These are phyloP conservation scores for Apiotrichum sp. DNA, from an alignment of 1,284 basidiomycete genomes.

Conservation along the genomic window DNA sequence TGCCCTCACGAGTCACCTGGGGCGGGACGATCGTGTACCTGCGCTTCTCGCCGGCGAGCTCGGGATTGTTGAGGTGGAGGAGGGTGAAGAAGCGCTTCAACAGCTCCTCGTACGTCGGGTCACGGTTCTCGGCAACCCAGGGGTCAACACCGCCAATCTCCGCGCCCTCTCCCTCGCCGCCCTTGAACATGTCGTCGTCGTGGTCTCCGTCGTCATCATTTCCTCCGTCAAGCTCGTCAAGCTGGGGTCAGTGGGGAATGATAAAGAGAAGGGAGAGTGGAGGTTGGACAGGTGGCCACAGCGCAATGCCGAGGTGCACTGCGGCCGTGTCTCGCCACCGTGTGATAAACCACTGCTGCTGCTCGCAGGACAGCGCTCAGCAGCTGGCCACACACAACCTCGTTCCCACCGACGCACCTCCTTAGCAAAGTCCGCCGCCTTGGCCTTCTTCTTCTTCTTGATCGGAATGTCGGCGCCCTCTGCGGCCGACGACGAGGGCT, in stretches of 20 bases:
- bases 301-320: background rate
- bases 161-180: slow-evolving; percentile 53
- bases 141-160: slow-evolving; percentile 49
- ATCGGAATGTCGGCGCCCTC: slow-evolving; percentile 48
- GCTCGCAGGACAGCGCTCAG: too few relatives aligned
- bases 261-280: background rate
- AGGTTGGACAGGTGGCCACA: background rate
- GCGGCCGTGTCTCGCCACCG: background rate
- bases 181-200: slow-evolving; percentile 72
- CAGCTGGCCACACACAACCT: background rate
- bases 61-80: slow-evolving; percentile 89
- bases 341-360: too few relatives aligned
- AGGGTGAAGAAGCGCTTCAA: slow-evolving; percentile 87
- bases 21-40: slow-evolving; percentile 98
- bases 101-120: slow-evolving; percentile 90
- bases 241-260: slow-evolving; percentile 14
- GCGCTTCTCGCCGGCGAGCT: slow-evolving; percentile 80
- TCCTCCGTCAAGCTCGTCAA: slow-evolving; percentile 45
- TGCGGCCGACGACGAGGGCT: slow-evolving; percentile 11
- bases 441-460: slow-evolving; percentile 52
- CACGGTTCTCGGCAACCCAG: slow-evolving; percentile 87
- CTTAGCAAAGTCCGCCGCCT: slow-evolving; percentile 62
- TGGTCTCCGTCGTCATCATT: slow-evolving; percentile 66
- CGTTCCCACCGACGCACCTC: slow-evolving; percentile 52
- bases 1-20: slow-evolving; percentile 82